Evolutionary conservation across 2,329 filamentous ascomycete genomes (phyloP), one percentile per base, ranked within the genome.

Genomic region (Trichoderma lentiforme): DNA sequence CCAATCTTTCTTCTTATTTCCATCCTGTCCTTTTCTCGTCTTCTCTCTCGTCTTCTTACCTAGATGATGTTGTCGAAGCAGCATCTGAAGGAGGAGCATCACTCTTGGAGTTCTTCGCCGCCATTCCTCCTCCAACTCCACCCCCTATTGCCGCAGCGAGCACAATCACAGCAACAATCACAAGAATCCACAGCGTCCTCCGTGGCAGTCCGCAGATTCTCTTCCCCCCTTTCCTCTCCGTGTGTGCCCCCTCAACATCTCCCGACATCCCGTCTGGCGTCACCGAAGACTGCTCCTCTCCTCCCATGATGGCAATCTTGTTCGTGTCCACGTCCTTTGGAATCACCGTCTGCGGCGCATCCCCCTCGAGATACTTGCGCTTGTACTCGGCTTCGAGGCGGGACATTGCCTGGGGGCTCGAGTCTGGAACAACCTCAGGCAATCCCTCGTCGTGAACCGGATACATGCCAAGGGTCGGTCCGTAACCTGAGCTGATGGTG

Each of bases 51-150:
- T 60, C 21, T 43, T 28, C 53, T 70, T 26, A 70, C 67, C 67
- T 70, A n/a, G 24, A 32, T 4, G 24, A 32, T 6, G 65, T 28
- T 34, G 58, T 70, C 34, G 60, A 30, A 21, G 69, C 61, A n/a
- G n/a, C 61, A n/a, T 58, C 61, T n/a, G 43, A 39, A 63, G 60
- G 21, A n/a, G 43, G 24, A n/a, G 30, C 21, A 3, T 36, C 64
- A 18, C 64, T 36, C 21, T 74, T 69, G 18, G 61, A 70, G 6
- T 66, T 62, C 58, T 58, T 74, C 26, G 73, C 72, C 14, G 72
- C 63, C 12, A 75, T 61, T 4, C 72, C 73, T 8, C 73, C 74
- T 11, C 75, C 74, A 18, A 74, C 73, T 18, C 71, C 75, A 39
- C 73, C 75, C 1, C 73, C 73, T 18, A 76, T 61, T 3, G 72